Percentiles rank a stretch among this genome's conserved stretches.
Conservation (phyloP, 2,329 filamentous ascomycete genomes). For the Aspergillus sp. region DNA sequence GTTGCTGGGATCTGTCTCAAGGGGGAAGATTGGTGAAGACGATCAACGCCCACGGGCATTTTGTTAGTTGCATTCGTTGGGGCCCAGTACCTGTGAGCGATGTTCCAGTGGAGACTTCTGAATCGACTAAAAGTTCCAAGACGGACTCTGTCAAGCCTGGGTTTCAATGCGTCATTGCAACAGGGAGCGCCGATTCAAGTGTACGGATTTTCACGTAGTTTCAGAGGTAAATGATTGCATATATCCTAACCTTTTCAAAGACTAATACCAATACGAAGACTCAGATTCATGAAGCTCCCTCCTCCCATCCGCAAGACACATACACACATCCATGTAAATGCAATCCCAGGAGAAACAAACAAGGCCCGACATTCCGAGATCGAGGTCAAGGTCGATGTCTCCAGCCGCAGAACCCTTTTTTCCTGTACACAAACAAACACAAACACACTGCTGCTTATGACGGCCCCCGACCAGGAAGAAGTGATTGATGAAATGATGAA, state of each 20-base stretch:
- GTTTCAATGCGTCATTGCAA: not conserved
- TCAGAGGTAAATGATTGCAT: not conserved
- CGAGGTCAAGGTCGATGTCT: no score
- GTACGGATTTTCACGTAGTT: not conserved
- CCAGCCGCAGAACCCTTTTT: no score
- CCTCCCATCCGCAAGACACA: not conserved
- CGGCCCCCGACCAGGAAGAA: no score
- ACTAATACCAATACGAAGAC: not conserved
- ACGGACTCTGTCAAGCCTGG: not conserved
- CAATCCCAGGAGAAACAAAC: no score
- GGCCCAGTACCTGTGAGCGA: constrained; percentile 57
- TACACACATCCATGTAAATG: not conserved
- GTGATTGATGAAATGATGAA: no score
- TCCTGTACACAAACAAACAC: no score
- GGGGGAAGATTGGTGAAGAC: constrained; percentile 88
- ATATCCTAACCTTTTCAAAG: not conserved
- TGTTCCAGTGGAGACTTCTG: not conserved
- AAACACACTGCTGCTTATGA: no score
- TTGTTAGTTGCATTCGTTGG: constrained; percentile 85
- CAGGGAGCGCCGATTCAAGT: not conserved
- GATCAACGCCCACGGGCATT: constrained; percentile 78
- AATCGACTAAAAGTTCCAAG: constrained; percentile 1
- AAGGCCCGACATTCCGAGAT: no score
- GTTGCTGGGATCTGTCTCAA: constrained; percentile 91
- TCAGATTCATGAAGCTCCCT: not conserved